These are phyloP conservation scores for Yamadazyma spencermartinsiae DNA, from an alignment of 1,139 yeast species.

Conservation along the genomic window DNA sequence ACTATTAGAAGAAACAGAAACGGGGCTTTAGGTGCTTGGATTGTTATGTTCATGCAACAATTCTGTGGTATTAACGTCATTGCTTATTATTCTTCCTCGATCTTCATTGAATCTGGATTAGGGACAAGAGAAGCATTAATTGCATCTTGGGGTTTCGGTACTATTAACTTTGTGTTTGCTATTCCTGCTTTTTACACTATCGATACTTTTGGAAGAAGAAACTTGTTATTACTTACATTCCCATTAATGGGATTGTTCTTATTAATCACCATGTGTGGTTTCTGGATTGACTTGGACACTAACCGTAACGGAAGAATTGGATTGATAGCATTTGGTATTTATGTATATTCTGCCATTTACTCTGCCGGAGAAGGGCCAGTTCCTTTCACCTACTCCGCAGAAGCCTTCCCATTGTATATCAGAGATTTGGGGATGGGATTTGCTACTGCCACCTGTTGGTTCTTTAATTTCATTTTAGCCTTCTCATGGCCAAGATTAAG, in stretches of 20 bases:
- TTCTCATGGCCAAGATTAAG: slow-evolving; percentile 80
- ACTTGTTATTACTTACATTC: slow-evolving; percentile 67
- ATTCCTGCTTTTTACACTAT: slow-evolving; percentile 82
- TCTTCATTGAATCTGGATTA: slow-evolving; percentile 70
- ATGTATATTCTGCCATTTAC: slow-evolving; percentile 71
- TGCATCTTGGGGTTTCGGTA: slow-evolving; percentile 88
- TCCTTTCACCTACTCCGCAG: slow-evolving; percentile 88
- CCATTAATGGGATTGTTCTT: slow-evolving; percentile 72
- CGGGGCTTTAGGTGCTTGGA: slow-evolving; percentile 77
- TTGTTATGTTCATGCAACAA: slow-evolving; percentile 90
- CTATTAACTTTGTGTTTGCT: slow-evolving; percentile 78
- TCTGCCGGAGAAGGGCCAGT: slow-evolving; percentile 91
- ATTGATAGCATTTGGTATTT: slow-evolving; percentile 68
- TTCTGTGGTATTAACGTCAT: slow-evolving; percentile 91
- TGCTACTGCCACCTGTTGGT: slow-evolving; percentile 86
- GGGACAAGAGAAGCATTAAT: slow-evolving; percentile 60
- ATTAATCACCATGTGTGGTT: slow-evolving; percentile 74
- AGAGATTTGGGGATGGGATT: slow-evolving; percentile 86
- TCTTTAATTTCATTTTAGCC: slow-evolving; percentile 77
- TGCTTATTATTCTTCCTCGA: slow-evolving; percentile 77
- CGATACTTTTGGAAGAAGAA: slow-evolving; percentile 77
- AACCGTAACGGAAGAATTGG: slow-evolving; percentile 57
- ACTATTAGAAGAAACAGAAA: slow-evolving; percentile 79
- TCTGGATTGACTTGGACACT: slow-evolving; percentile 54
- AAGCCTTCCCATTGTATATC: slow-evolving; percentile 77